Evolutionary conservation across 2,329 filamentous ascomycete species (phyloP).

Genomic region (Calonectria crousiana): DNA sequence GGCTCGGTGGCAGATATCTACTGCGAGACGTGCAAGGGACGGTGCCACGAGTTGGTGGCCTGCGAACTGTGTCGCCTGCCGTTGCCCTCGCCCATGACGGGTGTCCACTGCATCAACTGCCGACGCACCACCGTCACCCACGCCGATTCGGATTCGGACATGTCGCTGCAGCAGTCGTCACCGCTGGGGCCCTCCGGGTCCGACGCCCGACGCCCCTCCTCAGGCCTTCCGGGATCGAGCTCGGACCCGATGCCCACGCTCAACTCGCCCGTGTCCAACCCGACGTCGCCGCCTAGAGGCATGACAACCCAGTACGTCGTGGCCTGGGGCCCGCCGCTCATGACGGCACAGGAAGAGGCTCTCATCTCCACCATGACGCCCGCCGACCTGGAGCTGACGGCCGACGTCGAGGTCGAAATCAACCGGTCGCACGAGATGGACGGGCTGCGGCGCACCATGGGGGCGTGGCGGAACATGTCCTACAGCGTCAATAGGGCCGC

Average conservation of each 20-base stretch:
- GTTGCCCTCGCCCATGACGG: neutral
- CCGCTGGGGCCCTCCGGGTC: neutral
- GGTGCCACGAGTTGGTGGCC: neutral
- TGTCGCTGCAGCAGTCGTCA: neutral
- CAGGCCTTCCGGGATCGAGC: neutral
- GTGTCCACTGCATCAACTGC: slow-evolving; percentile 19
- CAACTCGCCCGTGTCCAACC: neutral
- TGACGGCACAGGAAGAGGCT: neutral
- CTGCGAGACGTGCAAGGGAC: slow-evolving; percentile 8
- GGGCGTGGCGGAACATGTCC: neutral
- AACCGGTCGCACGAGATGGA: slow-evolving; percentile 11
- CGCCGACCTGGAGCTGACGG: neutral
- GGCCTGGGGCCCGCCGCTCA: neutral
- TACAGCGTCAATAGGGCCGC: slow-evolving; percentile 1
- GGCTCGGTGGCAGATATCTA: neutral
- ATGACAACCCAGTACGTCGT: neutral
- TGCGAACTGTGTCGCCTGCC: slow-evolving; percentile 18
- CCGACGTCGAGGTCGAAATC: neutral
- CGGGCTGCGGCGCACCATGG: neutral
- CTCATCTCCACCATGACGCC: neutral
- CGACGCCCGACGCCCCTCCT: neutral
- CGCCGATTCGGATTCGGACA: neutral
- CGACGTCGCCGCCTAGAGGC: neutral
- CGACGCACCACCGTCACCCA: neutral
- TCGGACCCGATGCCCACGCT: neutral